Conservation (phyloP, 345 rosid genomes). For the Sonneratia caseolaris region DNA sequence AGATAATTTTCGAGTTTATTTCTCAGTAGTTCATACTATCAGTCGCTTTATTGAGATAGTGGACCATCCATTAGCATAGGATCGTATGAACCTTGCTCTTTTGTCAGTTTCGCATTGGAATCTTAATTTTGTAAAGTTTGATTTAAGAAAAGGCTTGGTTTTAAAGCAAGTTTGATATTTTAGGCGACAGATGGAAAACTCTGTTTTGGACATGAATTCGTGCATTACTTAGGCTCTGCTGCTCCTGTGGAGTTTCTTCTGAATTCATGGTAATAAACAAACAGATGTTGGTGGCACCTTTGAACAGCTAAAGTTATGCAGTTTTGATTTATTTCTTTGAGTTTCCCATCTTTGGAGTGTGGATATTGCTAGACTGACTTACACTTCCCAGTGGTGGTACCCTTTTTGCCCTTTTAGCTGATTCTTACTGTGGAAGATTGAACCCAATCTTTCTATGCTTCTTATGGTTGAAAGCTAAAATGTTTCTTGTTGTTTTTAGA, state of each 20-base stretch:
- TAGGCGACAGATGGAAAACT: neutral
- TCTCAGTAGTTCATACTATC: neutral
- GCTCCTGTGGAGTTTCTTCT: neutral
- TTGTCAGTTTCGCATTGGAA: neutral
- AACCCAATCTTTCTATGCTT: neutral
- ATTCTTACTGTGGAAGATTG: neutral
- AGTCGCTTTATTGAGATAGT: neutral
- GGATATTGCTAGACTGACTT: neutral
- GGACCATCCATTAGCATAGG: neutral
- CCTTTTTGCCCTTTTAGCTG: neutral
- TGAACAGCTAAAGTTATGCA: no score
- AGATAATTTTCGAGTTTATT: neutral
- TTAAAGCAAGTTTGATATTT: neutral
- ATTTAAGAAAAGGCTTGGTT: neutral
- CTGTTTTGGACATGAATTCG: no score
- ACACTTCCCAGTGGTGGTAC: neutral
- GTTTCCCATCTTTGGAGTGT: neutral
- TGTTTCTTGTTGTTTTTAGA: slow-evolving; percentile 24
- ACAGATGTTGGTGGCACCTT: neutral
- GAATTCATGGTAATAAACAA: neutral
- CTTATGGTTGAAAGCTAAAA: neutral
- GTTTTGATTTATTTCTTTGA: neutral
- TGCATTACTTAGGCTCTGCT: no score
- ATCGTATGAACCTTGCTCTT: neutral
- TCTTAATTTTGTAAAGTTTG: neutral